Evolutionary conservation across 495 filamentous ascomycete species (phyloP).

Genomic region (Stereocaulon alpinum): DNA sequence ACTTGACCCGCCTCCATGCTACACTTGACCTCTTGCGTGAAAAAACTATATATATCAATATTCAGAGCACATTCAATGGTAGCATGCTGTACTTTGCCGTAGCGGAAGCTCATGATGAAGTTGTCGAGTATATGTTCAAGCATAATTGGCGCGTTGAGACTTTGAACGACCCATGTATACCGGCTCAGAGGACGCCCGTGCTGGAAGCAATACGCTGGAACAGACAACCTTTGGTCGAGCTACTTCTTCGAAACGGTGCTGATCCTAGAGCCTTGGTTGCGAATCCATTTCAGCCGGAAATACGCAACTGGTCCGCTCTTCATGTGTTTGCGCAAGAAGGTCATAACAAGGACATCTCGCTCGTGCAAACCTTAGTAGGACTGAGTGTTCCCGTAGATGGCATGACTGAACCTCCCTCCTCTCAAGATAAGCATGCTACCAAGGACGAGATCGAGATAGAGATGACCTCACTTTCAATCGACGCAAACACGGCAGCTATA

Average conservation of each 20-base stretch:
- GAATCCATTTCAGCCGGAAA: slow-evolving; percentile 21
- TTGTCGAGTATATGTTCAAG: slow-evolving; percentile 16
- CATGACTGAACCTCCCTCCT: background rate
- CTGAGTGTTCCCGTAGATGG: slow-evolving; percentile 14
- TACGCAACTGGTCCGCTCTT: slow-evolving; percentile 14
- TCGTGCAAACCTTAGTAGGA: slow-evolving; percentile 3
- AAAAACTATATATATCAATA: slow-evolving; percentile 4
- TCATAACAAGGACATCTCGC: slow-evolving; percentile 11
- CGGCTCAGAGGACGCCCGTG: slow-evolving; percentile 30
- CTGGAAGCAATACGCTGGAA: slow-evolving; percentile 44
- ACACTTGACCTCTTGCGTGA: slow-evolving; percentile 12
- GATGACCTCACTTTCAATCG: background rate
- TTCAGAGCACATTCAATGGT: slow-evolving; percentile 1
- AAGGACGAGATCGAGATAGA: background rate
- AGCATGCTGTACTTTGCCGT: slow-evolving; percentile 13
- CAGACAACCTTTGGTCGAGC: slow-evolving; percentile 35
- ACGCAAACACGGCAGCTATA: background rate
- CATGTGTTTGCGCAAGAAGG: slow-evolving; percentile 16
- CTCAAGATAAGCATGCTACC: background rate
- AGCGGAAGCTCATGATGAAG: slow-evolving; percentile 12
- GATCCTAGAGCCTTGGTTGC: slow-evolving; percentile 39
- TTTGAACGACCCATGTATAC: slow-evolving; percentile 7
- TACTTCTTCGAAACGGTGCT: slow-evolving; percentile 34
- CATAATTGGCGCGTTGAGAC: slow-evolving; percentile 12
- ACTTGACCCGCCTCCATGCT: background rate